Evolutionary conservation across 495 filamentous ascomycete species (phyloP).

Genomic region (Tuber melanosporum): DNA sequence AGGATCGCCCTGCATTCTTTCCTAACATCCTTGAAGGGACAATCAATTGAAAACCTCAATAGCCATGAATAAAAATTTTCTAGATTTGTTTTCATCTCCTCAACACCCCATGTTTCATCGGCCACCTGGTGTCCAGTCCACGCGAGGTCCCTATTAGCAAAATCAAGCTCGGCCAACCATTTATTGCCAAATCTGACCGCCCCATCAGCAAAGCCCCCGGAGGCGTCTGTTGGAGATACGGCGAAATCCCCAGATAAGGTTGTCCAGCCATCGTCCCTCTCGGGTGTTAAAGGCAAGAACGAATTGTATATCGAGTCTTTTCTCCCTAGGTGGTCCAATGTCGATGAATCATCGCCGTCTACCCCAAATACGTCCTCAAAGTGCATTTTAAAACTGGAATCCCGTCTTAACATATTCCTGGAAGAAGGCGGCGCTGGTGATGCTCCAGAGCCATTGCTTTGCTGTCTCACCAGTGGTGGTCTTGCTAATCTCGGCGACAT

Average conservation of each 20-base stretch:
- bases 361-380: slow-evolving; percentile 35
- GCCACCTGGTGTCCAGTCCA: slow-evolving; percentile 33
- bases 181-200: slow-evolving; percentile 31
- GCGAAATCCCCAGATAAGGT: slow-evolving; percentile 31
- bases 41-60: slow-evolving; percentile 34
- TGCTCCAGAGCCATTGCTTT: slow-evolving; percentile 32
- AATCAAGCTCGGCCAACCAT: slow-evolving; percentile 22
- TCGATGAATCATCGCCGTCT: slow-evolving; percentile 24
- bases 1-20: slow-evolving; percentile 36
- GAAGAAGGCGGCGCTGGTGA: slow-evolving; percentile 22
- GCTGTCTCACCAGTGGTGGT: slow-evolving; percentile 25
- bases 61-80: slow-evolving; percentile 35
- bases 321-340: slow-evolving; percentile 10
- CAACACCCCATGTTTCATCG: slow-evolving; percentile 28
- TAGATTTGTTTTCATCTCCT: slow-evolving; percentile 32
- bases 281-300: slow-evolving; percentile 28
- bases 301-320: slow-evolving; percentile 14
- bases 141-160: slow-evolving; percentile 27
- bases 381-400: slow-evolving; percentile 39
- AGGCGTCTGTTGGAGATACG: slow-evolving; percentile 24
- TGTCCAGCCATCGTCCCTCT: slow-evolving; percentile 28
- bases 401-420: slow-evolving; percentile 22
- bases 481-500: slow-evolving; percentile 30
- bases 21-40: slow-evolving; percentile 35
- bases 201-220: slow-evolving; percentile 23